Evolutionary conservation across 495 filamentous ascomycete genomes (phyloP), one percentile per base, ranked within the genome.

Genomic region (Delitschia confertaspora): DNA sequence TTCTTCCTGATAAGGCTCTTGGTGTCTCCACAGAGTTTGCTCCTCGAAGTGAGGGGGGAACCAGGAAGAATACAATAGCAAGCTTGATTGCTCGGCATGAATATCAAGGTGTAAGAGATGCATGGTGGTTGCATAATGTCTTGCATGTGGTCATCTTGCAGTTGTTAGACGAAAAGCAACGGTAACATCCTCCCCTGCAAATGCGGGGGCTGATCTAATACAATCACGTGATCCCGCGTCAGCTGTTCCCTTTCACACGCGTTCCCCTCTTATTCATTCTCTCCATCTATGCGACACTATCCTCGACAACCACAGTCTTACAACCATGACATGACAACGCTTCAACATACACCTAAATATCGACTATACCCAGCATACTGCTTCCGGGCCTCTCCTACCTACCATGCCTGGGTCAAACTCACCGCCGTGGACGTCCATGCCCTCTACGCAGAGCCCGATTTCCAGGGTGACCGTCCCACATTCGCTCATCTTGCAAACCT

Each of bases 341-440:
- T 27, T 45, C 55, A 57, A 46, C 51, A 49, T 45, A 48, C 45
- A 23, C 13, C 35, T 17, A 41, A 63, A 30, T 67, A 58, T 34
- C 75, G 42, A 10, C 51, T 84, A 59, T 94, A 95, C 59, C 86
- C 87, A 11, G 78, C 80, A 13, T 93, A 81, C 63, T 93, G 86
- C 67, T 93, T 88, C 63, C 63, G 71, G 39, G 72, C 81, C 5
- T 94, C 93, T 6, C 83, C 83, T 7, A 95, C 88, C 13, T 80
- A 83, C 63, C 78, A 77, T 56, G 65, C 69, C 56, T 96, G 87
- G 89, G 86, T 82, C 59, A 83, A 84, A 46, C 65, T 96, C 41
- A 78, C 76, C 2, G 76, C 75, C 1, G 60, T 66, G 31, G 85
- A 93, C 55, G 74, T 95, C 13, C 74, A 74, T 32, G 59, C 58